A percentile compares a stretch with the other conserved stretches of the same genome.
These are phyloP conservation scores for Auricularia sp. DNA, from an alignment of 768 basidiomycete genomes.

Conservation along the genomic window DNA sequence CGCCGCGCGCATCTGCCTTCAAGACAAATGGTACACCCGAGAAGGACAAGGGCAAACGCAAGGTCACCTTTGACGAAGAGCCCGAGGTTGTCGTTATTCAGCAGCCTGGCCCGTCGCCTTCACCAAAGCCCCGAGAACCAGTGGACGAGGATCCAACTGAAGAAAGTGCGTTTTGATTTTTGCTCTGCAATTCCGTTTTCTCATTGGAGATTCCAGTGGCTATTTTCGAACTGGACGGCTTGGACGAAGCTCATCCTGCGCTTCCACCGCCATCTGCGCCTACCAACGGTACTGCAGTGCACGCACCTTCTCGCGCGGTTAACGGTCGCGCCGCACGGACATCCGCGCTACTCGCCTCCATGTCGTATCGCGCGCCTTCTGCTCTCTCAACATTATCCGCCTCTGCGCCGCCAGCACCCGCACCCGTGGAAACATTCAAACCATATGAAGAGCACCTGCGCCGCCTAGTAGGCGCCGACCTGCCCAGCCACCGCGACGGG, in stretches of 20 bases:
- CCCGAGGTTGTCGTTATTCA: slow-evolving; percentile 43
- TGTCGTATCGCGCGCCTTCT: not conserved
- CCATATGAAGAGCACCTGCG: slow-evolving; percentile 43
- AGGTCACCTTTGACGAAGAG: slow-evolving; percentile 64
- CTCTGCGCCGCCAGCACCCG: not conserved
- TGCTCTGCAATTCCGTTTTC: not conserved
- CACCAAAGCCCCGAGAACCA: not conserved
- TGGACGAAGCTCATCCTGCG: not conserved
- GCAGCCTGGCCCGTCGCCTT: slow-evolving; percentile 14
- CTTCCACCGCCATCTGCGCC: not conserved
- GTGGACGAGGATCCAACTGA: slow-evolving; percentile 22
- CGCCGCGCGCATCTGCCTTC: not conserved
- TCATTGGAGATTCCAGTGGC: slow-evolving; percentile 33
- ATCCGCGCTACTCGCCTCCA: not conserved
- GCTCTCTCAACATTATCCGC: not conserved
- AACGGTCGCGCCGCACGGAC: not conserved
- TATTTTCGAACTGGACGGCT: slow-evolving; percentile 61
- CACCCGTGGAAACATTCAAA: slow-evolving; percentile 8
- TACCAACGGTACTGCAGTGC: not conserved
- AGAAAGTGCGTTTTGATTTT: slow-evolving; percentile 33
- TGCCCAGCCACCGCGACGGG: slow-evolving; percentile 59
- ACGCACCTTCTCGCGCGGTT: not conserved
- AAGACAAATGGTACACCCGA: slow-evolving; percentile 3
- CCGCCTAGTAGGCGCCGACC: slow-evolving; percentile 56
- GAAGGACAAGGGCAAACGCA: slow-evolving; percentile 45